phyloP scores from a whole-genome alignment of 305 asterid genomes.

The Rubia tinctorum region DNA sequence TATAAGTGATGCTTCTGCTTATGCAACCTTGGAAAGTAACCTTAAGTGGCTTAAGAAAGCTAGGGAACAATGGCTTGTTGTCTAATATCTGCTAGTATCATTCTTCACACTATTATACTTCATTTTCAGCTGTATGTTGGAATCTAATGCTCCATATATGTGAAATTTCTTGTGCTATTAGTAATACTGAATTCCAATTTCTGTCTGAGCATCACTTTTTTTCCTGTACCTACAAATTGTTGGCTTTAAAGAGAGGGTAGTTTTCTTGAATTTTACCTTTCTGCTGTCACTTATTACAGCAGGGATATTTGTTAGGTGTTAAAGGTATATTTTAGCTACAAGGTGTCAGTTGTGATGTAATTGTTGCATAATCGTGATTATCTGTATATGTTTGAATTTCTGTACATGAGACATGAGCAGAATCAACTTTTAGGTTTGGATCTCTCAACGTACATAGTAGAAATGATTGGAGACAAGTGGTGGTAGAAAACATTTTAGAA shows the following conservation, averaged over 20 bases:
- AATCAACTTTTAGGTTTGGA: neutral
- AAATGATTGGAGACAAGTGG: neutral
- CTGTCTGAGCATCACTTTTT: neutral
- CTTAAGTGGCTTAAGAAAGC: slow-evolving; percentile 84
- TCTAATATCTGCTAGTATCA: slow-evolving; percentile 33
- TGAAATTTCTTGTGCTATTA: slow-evolving; percentile 1
- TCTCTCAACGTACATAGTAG: neutral
- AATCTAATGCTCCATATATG: slow-evolving; percentile 7
- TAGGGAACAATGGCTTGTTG: slow-evolving; percentile 64
- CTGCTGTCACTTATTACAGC: neutral
- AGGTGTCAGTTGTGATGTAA: neutral
- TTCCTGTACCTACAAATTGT: neutral
- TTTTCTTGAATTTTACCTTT: neutral
- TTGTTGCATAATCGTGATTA: neutral
- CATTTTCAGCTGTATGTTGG: slow-evolving; percentile 12
- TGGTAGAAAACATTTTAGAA: neutral
- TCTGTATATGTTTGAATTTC: neutral
- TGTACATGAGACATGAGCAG: neutral
- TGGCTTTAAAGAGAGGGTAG: neutral
- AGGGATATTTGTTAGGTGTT: neutral
- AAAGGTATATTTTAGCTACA: neutral
- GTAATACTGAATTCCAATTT: neutral
- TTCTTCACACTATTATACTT: slow-evolving; percentile 14
- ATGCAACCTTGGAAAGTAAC: slow-evolving; percentile 68
- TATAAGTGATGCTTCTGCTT: slow-evolving; percentile 69